Evolutionary conservation across 352 stramenopile species (phyloP), one percentile per base, ranked within the genome.

Genomic region (Globisporangium yorkense): DNA sequence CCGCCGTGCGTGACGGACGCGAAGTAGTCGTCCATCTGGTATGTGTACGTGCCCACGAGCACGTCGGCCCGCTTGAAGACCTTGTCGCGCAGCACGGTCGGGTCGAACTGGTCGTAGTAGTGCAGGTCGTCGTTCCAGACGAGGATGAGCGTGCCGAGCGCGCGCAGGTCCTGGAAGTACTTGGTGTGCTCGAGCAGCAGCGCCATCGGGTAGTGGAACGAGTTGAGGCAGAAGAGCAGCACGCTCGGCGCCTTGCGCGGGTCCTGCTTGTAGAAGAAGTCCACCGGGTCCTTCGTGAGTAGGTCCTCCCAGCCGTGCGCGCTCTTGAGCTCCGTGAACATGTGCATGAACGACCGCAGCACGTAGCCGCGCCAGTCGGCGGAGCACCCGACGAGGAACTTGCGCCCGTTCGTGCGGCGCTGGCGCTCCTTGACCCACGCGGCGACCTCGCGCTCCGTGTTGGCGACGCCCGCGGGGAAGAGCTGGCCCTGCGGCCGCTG

Each of bases 121-220:
- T 87, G 80, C 57, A 90, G 59, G 49, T 92, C 82, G 56, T 90
- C 82, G 61, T 83, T 92, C 82, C 82, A 92, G 18, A 90, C 68
- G 10, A 84, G 66, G 40, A 92, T 70, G 12, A 92, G 67, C 46
- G 76, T 89, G 24, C 82, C 82, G n/a, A 84, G 65, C 20, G 67
- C 65, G 6, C 82, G 76, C 40, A 92, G 56, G 46, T 88, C 70
- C 27, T 85, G 77, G 55, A 92, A 92, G 58, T 89, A 88, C 20
- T 64, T 62, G 47, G 64, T 79, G 64, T 88, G 70, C 27, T 83
- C 54, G 49, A 87, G 73, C 37, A 92, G 67, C 52, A 88, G 58
- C 61, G 80, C 70, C 70, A 89, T 81, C 13, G 71, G 74, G 46
- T 83, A 79, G 40, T 76, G 70, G 61, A 83, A 86, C 59, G 75